Percentiles rank a stretch among this genome's conserved stretches.
phyloP scores from a whole-genome alignment of 1,284 basidiomycete species.

The Cryptococcus sp. region DNA sequence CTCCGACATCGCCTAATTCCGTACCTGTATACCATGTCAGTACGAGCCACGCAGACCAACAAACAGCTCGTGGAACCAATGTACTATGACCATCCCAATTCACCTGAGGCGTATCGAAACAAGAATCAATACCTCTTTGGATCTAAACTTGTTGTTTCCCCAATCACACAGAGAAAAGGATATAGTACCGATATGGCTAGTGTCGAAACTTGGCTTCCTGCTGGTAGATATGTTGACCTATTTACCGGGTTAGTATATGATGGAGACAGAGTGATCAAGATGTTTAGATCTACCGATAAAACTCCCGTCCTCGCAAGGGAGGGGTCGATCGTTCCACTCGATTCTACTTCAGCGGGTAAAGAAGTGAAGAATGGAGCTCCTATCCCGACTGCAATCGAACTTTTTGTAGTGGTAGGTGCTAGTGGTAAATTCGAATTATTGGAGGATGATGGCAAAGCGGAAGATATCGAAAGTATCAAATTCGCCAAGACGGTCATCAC shows the following conservation, averaged over 20 bases:
- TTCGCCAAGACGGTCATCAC: background rate
- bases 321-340: constrained; percentile 18
- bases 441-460: constrained; percentile 1
- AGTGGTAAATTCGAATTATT: background rate
- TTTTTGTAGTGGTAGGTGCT: background rate
- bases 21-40: constrained; percentile 18
- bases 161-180: constrained; percentile 15
- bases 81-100: constrained; percentile 17
- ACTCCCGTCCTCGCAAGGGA: constrained; percentile 13
- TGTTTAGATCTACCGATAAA: constrained; percentile 12
- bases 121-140: constrained; percentile 22
- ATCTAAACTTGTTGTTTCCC: constrained; percentile 17
- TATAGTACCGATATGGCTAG: constrained; percentile 8
- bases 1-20: constrained; percentile 22
- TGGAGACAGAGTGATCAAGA: constrained; percentile 10
- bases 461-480: background rate
- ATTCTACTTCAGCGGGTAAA: constrained; percentile 1
- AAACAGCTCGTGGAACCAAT: constrained; percentile 17
- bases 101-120: constrained; percentile 13
- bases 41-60: constrained; percentile 7
- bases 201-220: constrained; percentile 16
- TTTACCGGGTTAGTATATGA: constrained; percentile 21
- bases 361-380: background rate
- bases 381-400: constrained; percentile 3
- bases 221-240: constrained; percentile 16